These are phyloP conservation scores for Leccinellum luteum DNA, from an alignment of 768 basidiomycete species.

Conservation along the genomic window DNA sequence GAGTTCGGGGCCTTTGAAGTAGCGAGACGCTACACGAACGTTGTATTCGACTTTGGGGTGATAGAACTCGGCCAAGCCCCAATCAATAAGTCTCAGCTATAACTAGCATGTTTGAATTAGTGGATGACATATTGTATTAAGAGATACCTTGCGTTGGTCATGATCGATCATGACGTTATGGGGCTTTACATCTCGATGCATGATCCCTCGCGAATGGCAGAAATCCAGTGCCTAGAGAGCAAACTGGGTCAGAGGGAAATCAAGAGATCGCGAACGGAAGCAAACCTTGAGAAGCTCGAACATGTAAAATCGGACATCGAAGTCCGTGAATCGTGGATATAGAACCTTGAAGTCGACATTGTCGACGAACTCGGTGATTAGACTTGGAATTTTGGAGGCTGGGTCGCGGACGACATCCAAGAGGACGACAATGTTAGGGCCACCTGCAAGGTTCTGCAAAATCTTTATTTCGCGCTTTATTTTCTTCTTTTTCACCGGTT, in stretches of 20 bases:
- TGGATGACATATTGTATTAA: constrained; percentile 5
- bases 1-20: constrained; percentile 97
- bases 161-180: constrained; percentile 99
- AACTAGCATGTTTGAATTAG: constrained; percentile 12
- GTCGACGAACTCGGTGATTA: constrained; percentile 97
- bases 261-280: constrained; percentile 5
- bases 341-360: constrained; percentile 97
- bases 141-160: constrained; percentile 83
- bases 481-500: constrained; percentile 99
- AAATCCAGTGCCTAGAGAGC: constrained; percentile 80
- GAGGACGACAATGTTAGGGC: constrained; percentile 90
- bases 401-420: constrained; percentile 96
- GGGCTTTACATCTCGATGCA: constrained; percentile 98
- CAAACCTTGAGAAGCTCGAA: constrained; percentile 88
- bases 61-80: constrained; percentile 99
- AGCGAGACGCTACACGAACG: constrained; percentile 93
- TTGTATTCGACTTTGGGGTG: constrained; percentile 98
- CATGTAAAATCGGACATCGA: constrained; percentile 96
- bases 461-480: constrained; percentile 99
- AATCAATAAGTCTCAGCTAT: constrained; percentile 94
- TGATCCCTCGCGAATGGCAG: constrained; percentile 98
- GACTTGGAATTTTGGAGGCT: constrained; percentile 93
- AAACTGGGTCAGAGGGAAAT: neutral
- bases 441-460: constrained; percentile 92
- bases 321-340: constrained; percentile 93